A percentile compares a stretch with the other conserved stretches of the same genome.
Evolutionary conservation across 2,329 filamentous ascomycete species (phyloP).

Genomic region (Aspergillus intermedius): DNA sequence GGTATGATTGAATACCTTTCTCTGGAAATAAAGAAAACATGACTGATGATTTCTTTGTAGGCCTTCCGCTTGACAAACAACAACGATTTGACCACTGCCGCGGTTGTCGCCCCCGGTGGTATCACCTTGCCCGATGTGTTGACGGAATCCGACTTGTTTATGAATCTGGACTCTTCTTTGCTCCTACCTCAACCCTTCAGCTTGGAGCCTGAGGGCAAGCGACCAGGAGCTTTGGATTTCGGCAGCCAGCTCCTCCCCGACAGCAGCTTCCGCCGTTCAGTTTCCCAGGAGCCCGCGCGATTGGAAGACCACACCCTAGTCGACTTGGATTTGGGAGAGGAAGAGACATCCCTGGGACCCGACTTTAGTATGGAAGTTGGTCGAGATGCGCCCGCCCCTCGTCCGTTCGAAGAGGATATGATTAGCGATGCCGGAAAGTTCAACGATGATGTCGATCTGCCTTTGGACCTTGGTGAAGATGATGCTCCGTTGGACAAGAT

Average conservation of each 20-base stretch:
- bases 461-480: constrained; percentile 42
- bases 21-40: background rate
- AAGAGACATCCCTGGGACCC: constrained; percentile 61
- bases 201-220: constrained; percentile 31
- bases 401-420: constrained; percentile 51
- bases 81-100: constrained; percentile 81
- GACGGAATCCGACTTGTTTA: constrained; percentile 85
- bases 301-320: constrained; percentile 65
- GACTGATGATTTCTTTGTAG: constrained; percentile 41
- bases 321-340: constrained; percentile 63
- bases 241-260: constrained; percentile 75
- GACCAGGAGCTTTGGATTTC: constrained; percentile 44
- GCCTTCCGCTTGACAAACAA: constrained; percentile 91
- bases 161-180: constrained; percentile 75
- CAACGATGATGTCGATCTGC: constrained; percentile 47
- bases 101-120: constrained; percentile 68
- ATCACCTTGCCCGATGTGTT: constrained; percentile 87
- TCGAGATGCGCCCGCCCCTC: constrained; percentile 69
- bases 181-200: constrained; percentile 67
- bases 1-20: constrained; percentile 48
- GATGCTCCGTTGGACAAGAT: constrained; percentile 37
- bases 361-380: constrained; percentile 75
- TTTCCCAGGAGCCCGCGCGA: constrained; percentile 46
- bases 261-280: constrained; percentile 44
- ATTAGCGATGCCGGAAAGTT: constrained; percentile 59